Evolutionary conservation across 1,139 yeast genomes (phyloP).

Genomic region (Magnusiomyces tetraspermus): DNA sequence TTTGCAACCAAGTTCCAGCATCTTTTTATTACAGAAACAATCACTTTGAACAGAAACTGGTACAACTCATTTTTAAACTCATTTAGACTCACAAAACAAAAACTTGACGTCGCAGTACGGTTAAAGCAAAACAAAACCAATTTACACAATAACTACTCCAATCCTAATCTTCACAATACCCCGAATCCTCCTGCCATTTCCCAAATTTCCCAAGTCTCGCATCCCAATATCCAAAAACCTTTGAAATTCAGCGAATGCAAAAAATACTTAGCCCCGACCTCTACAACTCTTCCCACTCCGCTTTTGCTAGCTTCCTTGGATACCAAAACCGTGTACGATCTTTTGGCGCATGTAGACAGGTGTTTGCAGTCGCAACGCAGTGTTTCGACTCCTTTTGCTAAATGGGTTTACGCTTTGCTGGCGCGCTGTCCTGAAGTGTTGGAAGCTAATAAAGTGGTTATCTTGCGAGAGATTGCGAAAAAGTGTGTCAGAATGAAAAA

Average conservation of each 20-base stretch:
- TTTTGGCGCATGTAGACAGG: constrained; percentile 23
- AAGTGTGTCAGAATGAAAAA: constrained; percentile 20
- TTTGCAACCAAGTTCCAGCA: neutral
- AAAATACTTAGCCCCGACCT: constrained; percentile 1
- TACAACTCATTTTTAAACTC: neutral
- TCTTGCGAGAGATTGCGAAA: constrained; percentile 36
- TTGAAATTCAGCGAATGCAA: constrained; percentile 11
- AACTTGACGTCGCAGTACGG: constrained; percentile 1
- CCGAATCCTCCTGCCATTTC: constrained; percentile 11
- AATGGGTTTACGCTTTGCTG: constrained; percentile 36
- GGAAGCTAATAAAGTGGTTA: constrained; percentile 33
- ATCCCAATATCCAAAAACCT: constrained; percentile 2
- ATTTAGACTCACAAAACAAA: neutral
- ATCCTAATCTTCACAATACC: neutral
- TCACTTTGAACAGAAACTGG: neutral
- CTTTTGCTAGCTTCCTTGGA: constrained; percentile 3
- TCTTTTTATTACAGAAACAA: neutral
- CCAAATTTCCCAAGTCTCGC: neutral
- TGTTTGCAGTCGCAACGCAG: constrained; percentile 21
- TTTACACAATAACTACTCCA: neutral
- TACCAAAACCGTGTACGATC: constrained; percentile 15
- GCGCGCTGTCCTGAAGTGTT: constrained; percentile 34
- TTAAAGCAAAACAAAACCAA: neutral
- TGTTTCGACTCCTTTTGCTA: constrained; percentile 18
- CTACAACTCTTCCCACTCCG: constrained; percentile 2